These are phyloP conservation scores for Fusarium sp. DNA, from an alignment of 2,329 filamentous ascomycete genomes.

Conservation along the genomic window DNA sequence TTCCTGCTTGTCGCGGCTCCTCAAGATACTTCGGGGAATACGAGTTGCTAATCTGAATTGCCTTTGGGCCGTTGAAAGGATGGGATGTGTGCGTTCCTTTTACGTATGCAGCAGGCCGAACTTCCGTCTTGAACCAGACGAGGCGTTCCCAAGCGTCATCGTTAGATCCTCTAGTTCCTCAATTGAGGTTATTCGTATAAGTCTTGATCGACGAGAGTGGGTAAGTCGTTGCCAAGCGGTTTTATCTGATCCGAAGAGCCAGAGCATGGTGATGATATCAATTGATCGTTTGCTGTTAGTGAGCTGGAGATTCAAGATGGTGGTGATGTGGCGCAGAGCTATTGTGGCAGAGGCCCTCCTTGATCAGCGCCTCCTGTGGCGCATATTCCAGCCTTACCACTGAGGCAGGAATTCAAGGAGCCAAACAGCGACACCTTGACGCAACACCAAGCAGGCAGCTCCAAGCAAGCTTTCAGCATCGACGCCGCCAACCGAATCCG, in stretches of 20 bases:
- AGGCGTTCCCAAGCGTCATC: conserved; percentile 1
- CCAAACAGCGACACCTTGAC: conserved; percentile 32
- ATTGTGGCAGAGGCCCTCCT: neutral
- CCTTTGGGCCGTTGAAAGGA: conserved; percentile 10
- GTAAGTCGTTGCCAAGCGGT: neutral
- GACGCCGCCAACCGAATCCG: conserved; percentile 28
- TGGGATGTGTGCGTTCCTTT: neutral
- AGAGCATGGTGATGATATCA: neutral
- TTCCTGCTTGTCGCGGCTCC: conserved; percentile 1
- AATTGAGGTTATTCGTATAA: conserved; percentile 5
- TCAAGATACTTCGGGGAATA: conserved; percentile 24
- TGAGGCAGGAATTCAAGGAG: conserved; percentile 44
- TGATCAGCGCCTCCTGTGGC: conserved; percentile 19
- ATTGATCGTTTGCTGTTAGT: neutral
- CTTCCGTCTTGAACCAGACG: neutral
- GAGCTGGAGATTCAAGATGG: neutral
- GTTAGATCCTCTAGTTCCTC: neutral
- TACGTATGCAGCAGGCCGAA: neutral
- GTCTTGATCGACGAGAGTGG: neutral
- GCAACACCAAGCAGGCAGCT: conserved; percentile 37
- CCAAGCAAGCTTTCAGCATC: conserved; percentile 34
- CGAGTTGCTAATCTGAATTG: conserved; percentile 13
- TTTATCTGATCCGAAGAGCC: neutral
- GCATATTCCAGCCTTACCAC: conserved; percentile 39
- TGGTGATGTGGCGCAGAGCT: conserved; percentile 9